A percentile compares a stretch with the other conserved stretches of the same genome.
These are phyloP conservation scores for Chloranthus sessilifolius DNA, from an alignment of 164 flowering plant species.

Conservation along the genomic window DNA sequence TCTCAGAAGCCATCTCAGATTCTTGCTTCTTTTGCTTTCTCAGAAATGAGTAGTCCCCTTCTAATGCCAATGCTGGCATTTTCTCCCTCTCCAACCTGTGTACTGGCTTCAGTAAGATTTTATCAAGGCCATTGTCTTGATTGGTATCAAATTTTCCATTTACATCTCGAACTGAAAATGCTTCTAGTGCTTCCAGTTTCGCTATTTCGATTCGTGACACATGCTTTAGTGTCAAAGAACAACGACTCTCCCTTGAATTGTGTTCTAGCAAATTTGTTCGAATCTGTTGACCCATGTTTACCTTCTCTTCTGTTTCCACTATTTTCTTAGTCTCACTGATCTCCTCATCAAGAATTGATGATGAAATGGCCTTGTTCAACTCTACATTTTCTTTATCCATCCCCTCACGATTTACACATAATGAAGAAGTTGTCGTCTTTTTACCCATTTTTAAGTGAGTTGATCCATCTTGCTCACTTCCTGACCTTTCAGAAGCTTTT, in stretches of 20 bases:
- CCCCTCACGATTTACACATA: constrained; percentile 1
- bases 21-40: constrained; percentile 2
- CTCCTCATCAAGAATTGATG: neutral
- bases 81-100: constrained; percentile 50
- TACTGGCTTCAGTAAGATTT: constrained; percentile 41
- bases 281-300: neutral
- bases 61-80: constrained; percentile 26
- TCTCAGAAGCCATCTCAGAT: constrained; percentile 1
- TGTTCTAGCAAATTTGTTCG: too few relatives aligned
- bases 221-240: constrained; percentile 2
- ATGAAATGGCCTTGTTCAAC: constrained; percentile 16
- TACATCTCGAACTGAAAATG: constrained; percentile 13
- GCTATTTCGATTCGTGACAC: constrained; percentile 23
- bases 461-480: constrained; percentile 8
- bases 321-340: neutral
- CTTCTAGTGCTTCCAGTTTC: constrained; percentile 18
- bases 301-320: neutral
- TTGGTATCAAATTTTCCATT: too few relatives aligned
- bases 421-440: neutral
- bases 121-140: constrained; percentile 37
- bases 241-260: neutral
- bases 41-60: constrained; percentile 13
- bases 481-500: constrained; percentile 7
- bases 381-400: constrained; percentile 57
- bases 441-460: neutral